Evolutionary conservation across 345 rosid genomes (phyloP).

Genomic region (Lumnitzera littorea): DNA sequence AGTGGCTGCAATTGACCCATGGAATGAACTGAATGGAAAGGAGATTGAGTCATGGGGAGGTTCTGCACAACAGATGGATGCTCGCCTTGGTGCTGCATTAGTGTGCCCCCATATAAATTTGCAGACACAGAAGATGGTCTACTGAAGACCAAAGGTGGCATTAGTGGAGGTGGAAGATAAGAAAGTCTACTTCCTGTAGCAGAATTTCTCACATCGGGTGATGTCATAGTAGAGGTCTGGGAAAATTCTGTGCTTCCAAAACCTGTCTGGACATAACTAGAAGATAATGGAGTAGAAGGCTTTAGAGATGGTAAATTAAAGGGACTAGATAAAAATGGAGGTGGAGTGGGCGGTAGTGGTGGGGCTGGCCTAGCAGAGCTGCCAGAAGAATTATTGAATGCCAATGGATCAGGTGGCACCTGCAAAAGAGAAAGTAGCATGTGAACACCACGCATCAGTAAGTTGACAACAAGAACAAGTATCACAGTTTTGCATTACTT

Average conservation of each 20-base stretch:
- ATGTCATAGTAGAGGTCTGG: conserved; percentile 21
- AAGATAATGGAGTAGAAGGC: conserved; percentile 49
- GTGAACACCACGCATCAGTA: background rate
- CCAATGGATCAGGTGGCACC: conserved; percentile 52
- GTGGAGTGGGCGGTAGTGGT: conserved; percentile 78
- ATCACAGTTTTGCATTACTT: conserved; percentile 20
- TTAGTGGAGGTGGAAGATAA: conserved; percentile 52
- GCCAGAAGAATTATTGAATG: conserved; percentile 44
- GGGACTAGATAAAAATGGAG: conserved; percentile 77
- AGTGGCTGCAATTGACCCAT: conserved; percentile 62
- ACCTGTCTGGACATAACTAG: conserved; percentile 44
- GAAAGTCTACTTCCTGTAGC: conserved; percentile 47
- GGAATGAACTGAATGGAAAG: conserved; percentile 47
- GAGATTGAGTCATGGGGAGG: conserved; percentile 41
- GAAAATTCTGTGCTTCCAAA: conserved; percentile 53
- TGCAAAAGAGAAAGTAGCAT: conserved; percentile 21
- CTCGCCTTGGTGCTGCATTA: conserved; percentile 59
- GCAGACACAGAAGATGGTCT: conserved; percentile 58
- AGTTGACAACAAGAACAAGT: background rate
- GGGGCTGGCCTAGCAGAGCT: conserved; percentile 75
- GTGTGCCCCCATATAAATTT: conserved; percentile 44
- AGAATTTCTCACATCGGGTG: conserved; percentile 51
- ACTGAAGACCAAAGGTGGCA: conserved; percentile 61
- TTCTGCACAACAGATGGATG: conserved; percentile 44
- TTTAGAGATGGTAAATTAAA: conserved; percentile 52